A percentile compares a stretch with the other conserved stretches of the same genome.
Conservation (phyloP, 208 protist genomes). For the Trypanosomatidae sp. region DNA sequence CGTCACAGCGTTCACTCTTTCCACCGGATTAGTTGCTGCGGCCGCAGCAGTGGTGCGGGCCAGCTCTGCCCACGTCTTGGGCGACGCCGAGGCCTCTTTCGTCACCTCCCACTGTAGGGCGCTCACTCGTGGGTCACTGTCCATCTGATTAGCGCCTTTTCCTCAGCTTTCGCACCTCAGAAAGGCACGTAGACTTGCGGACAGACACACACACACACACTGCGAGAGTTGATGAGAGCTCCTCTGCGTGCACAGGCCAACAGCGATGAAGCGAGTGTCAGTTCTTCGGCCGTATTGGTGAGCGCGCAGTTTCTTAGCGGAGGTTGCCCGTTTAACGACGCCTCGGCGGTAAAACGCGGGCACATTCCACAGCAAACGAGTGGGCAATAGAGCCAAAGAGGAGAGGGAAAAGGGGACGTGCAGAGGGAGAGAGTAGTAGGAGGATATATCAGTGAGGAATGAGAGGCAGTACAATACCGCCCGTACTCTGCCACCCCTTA, state of each 20-base stretch:
- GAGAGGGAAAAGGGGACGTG: not conserved
- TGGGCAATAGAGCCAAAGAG: not conserved
- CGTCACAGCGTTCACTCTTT: constrained; percentile 62
- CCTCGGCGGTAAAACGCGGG: not conserved
- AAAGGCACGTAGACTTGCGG: not conserved
- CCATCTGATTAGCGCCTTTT: constrained; percentile 14
- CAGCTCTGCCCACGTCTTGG: constrained; percentile 74
- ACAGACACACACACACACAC: not conserved
- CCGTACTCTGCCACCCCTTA: not conserved
- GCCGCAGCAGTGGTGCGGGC: constrained; percentile 20
- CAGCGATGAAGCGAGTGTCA: not conserved
- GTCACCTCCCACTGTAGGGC: constrained; percentile 75
- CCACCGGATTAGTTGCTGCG: constrained; percentile 23
- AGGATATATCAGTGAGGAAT: not conserved
- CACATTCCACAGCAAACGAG: not conserved
- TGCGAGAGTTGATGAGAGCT: not conserved
- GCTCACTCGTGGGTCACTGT: constrained; percentile 30
- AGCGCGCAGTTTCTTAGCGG: not conserved
- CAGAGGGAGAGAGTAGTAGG: not conserved
- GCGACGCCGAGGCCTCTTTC: constrained; percentile 31
- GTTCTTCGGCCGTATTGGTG: not conserved
- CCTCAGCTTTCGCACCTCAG: not conserved
- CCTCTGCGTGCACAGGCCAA: not conserved
- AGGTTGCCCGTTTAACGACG: not conserved
- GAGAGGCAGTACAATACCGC: not conserved